Conservation (phyloP, 2,329 filamentous ascomycete species). For the Ophiostoma triangulosporum region DNA sequence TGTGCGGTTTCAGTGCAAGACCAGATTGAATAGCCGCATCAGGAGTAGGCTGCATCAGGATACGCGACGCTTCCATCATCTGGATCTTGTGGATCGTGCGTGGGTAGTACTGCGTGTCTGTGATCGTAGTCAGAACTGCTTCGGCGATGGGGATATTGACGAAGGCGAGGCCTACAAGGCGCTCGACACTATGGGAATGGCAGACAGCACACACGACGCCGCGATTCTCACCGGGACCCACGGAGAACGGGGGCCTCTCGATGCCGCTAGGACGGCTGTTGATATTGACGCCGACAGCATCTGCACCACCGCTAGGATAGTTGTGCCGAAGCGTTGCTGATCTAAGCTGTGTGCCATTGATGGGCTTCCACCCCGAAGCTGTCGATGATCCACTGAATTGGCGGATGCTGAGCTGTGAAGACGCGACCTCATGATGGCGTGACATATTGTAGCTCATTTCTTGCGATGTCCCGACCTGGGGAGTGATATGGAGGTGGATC, state of each 20-base stretch:
- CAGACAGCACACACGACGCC: constrained; percentile 61
- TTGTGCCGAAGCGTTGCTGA: neutral
- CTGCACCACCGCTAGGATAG: neutral
- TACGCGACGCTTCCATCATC: constrained; percentile 65
- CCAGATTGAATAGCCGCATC: constrained; percentile 56
- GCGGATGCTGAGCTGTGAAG: neutral
- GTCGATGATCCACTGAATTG: neutral
- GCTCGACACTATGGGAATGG: constrained; percentile 76
- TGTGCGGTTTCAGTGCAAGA: constrained; percentile 24
- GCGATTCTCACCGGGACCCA: constrained; percentile 10
- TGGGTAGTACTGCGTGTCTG: constrained; percentile 84
- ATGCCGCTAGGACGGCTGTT: constrained; percentile 2
- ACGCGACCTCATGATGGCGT: neutral
- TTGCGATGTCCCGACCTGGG: too few species aligned
- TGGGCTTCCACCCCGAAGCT: neutral
- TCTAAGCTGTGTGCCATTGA: neutral
- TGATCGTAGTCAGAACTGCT: constrained; percentile 77
- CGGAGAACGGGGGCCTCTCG: constrained; percentile 7
- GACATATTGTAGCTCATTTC: neutral
- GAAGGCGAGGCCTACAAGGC: constrained; percentile 74
- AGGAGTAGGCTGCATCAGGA: constrained; percentile 60
- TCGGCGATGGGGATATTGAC: constrained; percentile 78
- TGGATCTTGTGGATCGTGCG: constrained; percentile 77
- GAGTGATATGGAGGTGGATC: neutral
- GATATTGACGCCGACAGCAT: neutral